Percentiles rank a stretch among this genome's conserved stretches.
These are phyloP conservation scores for Brachypodium distachyon DNA, from an alignment of 202 grass and related monocot species.

Conservation along the genomic window DNA sequence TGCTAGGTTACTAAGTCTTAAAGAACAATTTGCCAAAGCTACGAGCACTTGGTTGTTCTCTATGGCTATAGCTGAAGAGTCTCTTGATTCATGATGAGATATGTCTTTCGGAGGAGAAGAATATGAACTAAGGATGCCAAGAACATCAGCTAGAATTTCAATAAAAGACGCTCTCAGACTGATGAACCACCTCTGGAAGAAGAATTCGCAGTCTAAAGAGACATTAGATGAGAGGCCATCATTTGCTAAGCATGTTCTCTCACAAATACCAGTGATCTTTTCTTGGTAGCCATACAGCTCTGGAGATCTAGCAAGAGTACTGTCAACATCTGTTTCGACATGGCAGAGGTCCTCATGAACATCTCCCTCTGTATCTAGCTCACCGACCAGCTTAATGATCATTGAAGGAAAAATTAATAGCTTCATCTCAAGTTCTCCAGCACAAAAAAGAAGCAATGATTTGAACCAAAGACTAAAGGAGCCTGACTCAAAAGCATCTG, in stretches of 20 bases:
- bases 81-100: slow-evolving; percentile 10
- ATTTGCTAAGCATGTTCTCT: slow-evolving; percentile 49
- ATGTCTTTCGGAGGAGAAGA: not conserved
- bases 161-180: slow-evolving; percentile 62
- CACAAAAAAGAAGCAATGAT: slow-evolving; percentile 56
- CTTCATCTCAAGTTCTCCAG: slow-evolving; percentile 73
- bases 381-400: slow-evolving; percentile 40
- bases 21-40: slow-evolving; percentile 45
- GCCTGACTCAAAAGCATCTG: slow-evolving; percentile 37
- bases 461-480: slow-evolving; percentile 63
- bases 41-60: slow-evolving; percentile 23
- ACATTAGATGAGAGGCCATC: slow-evolving; percentile 31
- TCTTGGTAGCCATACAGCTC: slow-evolving; percentile 35
- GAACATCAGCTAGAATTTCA: slow-evolving; percentile 43
- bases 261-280: slow-evolving; percentile 50
- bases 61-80: slow-evolving; percentile 3
- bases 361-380: slow-evolving; percentile 44
- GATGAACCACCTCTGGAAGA: slow-evolving; percentile 88
- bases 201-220: slow-evolving; percentile 28
- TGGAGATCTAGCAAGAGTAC: not conserved
- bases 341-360: slow-evolving; percentile 28
- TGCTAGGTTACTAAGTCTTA: slow-evolving; percentile 45
- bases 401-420: slow-evolving; percentile 66
- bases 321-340: slow-evolving; percentile 31
- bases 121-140: slow-evolving; percentile 36